Evolutionary conservation across 352 stramenopile species (phyloP), one percentile per base, ranked within the genome.

Genomic region (Saprolegnia parasitica): DNA sequence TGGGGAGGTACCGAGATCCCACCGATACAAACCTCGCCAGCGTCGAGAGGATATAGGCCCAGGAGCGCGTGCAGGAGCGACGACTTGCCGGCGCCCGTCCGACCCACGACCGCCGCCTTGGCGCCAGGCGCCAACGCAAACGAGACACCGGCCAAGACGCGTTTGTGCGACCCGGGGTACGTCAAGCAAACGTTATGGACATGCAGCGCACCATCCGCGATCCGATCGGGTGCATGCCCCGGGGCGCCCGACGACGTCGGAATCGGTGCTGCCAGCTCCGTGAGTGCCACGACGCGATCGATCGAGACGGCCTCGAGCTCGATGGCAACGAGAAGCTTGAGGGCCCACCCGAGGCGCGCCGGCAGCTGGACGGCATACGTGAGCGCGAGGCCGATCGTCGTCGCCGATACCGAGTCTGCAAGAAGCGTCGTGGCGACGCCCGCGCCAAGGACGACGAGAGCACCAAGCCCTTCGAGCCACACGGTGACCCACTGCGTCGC

Each of bases 1-100:
- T 56, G 8, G 11, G 56, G 21, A 15, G 72, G 32, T 4, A 58
- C 21, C 20, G 40, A 49, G 1, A 60, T 20, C 4, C 40, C 29
- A 26, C 63, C 63, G 10, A 70, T 5, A 1, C 8, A 8, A 21
- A 70, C 35, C 26, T n/a, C 18, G 21, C 63, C 63, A 49, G 29
- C 2, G 18, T 70, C 54, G 52, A 72, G 46, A 6, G 72, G 61
- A 29, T 66, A 74, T 15, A 74, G 32, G 4, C 72, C 65, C 18
- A 75, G 47, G 32, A 78, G 26, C 0, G 57, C 57, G n/a, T 29
- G 64, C 71, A 77, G 73, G 35, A 74, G 46, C 20, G 65, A 75
- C 15, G 71, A 77, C 49, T 78, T 78, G 45, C 73, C 73, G 37
- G 46, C 64, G 18, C 73, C 73, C 23, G 73, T 77, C 1, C 73